Evolutionary conservation across 2,329 filamentous ascomycete genomes (phyloP), one percentile per base, ranked within the genome.

Genomic region (Talaromyces sp.): DNA sequence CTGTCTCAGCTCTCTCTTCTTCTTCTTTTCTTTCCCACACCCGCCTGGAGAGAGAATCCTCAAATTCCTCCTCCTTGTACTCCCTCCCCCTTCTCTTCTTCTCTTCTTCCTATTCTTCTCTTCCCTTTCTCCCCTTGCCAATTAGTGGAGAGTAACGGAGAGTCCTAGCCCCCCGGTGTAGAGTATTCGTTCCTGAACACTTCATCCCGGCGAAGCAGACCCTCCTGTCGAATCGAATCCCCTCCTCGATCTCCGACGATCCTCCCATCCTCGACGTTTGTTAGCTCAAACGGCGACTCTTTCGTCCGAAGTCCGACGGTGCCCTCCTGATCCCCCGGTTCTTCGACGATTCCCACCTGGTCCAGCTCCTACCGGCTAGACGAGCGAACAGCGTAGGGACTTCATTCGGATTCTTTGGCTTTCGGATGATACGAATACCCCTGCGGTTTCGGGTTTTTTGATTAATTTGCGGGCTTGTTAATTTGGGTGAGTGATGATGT

Each of bases 21-120:
- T 67, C 64, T 62, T 63, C 65, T 70, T 71, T 69, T 64, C 63
- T 64, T 64, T 66, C 59, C 66, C 70, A 72, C 70, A 74, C 66
- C 69, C 68, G 69, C 65, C 69, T 74, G 71, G 70, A 74, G 71
- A 72, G 70, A 72, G 70, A 73, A 65, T 54, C 41, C 60, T 54
- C 41, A 62, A 63, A 65, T 65, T 63, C 64, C 67, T 71, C 68
- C 60, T 67, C 64, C 65, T 64, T 66, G 65, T 69, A 68, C 68
- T 61, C 65, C 65, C 62, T 58, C 56, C 62, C 69, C 61, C 61
- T 54, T 60, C 59, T 62, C 64, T 58, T 63, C 68, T 67, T 63
- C 62, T 66, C 67, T 63, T 63, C 65, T 62, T n/a, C n/a, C 66
- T 56, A 61, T 64, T 66, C 61, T 65, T 64, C 65, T 65, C 63